Evolutionary conservation across 2,329 filamentous ascomycete genomes (phyloP).

Genomic region (Mollisiaceae sp.): DNA sequence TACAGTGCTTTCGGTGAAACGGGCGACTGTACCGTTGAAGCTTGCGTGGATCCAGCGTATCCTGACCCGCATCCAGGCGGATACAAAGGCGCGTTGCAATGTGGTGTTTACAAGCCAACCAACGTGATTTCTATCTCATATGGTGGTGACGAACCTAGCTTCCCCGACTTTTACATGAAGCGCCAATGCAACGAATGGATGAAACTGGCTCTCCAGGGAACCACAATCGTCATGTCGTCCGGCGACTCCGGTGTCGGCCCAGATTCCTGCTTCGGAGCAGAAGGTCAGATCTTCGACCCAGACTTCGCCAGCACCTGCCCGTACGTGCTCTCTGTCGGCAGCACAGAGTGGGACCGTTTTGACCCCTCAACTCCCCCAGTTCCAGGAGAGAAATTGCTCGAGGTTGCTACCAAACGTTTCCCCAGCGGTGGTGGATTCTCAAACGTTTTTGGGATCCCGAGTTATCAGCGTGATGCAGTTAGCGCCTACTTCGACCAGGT

Average conservation of each 20-base stretch:
- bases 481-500: conserved; percentile 45
- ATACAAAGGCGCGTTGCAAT: conserved; percentile 54
- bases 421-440: conserved; percentile 48
- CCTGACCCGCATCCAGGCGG: conserved; percentile 54
- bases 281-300: conserved; percentile 51
- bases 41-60: conserved; percentile 54
- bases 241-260: conserved; percentile 52
- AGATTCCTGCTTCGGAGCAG: conserved; percentile 45
- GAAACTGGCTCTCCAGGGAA: conserved; percentile 55
- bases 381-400: conserved; percentile 31
- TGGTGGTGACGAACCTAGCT: conserved; percentile 55
- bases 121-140: conserved; percentile 62
- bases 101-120: conserved; percentile 57
- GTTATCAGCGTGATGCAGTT: conserved; percentile 49
- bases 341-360: conserved; percentile 35
- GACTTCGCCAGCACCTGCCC: conserved; percentile 55
- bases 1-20: conserved; percentile 54
- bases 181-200: conserved; percentile 56
- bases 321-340: conserved; percentile 53
- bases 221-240: conserved; percentile 52
- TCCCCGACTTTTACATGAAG: conserved; percentile 58
- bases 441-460: conserved; percentile 47
- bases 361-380: conserved; percentile 34
- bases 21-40: conserved; percentile 49
- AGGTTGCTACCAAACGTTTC: conserved; percentile 43